A percentile compares a stretch with the other conserved stretches of the same genome.
These are phyloP conservation scores for Diplodia sapinea DNA, from an alignment of 2,329 filamentous ascomycete species.

Conservation along the genomic window DNA sequence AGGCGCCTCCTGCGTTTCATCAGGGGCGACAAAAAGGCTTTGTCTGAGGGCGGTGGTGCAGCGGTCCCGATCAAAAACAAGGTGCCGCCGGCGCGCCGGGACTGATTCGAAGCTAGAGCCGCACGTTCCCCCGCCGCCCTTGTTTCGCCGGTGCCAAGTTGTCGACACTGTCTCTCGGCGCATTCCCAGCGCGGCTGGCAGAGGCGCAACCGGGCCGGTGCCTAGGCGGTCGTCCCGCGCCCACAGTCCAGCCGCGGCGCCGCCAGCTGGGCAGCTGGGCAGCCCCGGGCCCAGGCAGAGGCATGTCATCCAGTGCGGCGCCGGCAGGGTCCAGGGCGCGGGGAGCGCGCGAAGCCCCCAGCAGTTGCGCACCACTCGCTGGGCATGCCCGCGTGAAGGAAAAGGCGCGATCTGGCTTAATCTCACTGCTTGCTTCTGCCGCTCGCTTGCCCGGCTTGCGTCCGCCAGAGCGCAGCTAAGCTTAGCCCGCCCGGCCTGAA, in stretches of 20 bases:
- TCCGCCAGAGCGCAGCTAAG: slow-evolving; percentile 23
- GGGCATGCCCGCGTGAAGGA: slow-evolving; percentile 16
- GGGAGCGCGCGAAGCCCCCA: slow-evolving; percentile 17
- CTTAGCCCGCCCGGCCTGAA: slow-evolving; percentile 27
- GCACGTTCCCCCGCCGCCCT: slow-evolving; percentile 28
- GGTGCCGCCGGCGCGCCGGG: slow-evolving; percentile 2
- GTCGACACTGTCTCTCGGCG: slow-evolving; percentile 22
- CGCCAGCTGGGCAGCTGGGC: slow-evolving; percentile 16
- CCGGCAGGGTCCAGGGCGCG: slow-evolving; percentile 23
- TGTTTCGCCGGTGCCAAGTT: slow-evolving; percentile 10
- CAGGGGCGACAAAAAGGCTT: slow-evolving; percentile 23
- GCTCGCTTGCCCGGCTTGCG: slow-evolving; percentile 26
- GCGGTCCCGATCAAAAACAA: slow-evolving; percentile 25
- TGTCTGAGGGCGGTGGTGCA: slow-evolving; percentile 26
- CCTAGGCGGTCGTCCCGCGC: slow-evolving; percentile 25
- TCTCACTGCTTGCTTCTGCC: slow-evolving; percentile 31
- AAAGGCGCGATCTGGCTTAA: slow-evolving; percentile 31
- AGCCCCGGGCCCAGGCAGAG: slow-evolving; percentile 1
- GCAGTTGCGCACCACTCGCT: slow-evolving; percentile 11
- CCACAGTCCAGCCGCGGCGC: slow-evolving; percentile 13
- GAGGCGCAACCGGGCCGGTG: slow-evolving; percentile 21
- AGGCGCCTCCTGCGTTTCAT: slow-evolving; percentile 4
- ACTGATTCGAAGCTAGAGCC: slow-evolving; percentile 18
- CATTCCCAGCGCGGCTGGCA: slow-evolving; percentile 21
- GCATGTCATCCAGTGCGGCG: slow-evolving; percentile 22